Base-by-base conservation (phyloP, 805 yeast genomes). In the Novakomyces olei region DNA sequence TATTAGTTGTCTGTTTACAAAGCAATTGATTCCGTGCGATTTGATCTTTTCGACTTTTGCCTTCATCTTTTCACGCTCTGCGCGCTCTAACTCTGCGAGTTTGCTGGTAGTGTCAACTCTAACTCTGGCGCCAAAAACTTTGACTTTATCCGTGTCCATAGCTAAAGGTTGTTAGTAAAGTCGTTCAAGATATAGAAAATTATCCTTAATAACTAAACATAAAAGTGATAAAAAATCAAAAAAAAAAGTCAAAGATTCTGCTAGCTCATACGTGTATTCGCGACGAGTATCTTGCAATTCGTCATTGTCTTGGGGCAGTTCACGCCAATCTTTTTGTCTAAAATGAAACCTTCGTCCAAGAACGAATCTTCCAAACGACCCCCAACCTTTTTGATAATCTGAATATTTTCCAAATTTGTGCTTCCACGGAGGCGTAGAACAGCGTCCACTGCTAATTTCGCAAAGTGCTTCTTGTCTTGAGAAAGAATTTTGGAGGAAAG, bases 51-150 rank as follows among this genome's bases (percentile, higher is more conserved):
- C 81, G 41, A 88, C 80, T 55, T 88, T 88, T 35, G 52, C 59
- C 55, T 70, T 76, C 96, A 88, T 85, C 61, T 85, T 88, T 37
- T 69, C 75, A 56, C 74, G 76, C 60, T 88, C 98, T 19, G 94
- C 94, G 49, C 76, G 70, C 57, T 83, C 95, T 43, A 83, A 65
- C 45, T 81, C 92, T 4, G 95, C 95, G 46, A 88, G 65, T 53
- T 88, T 88, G 38, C 85, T 67, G 5, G 96, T 88, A 15, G 92
- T 72, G 53, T 85, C 95, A 30, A 88, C 96, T 55, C 81, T 79
- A 59, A 88, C 83, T 53, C 88, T 83, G 37, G 98, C 95, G 40
- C 98, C 98, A 55, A 88, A 88, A 36, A 88, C 72, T 56, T 88
- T 88, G 39, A 88, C 95, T 54, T 88, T 88, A 51, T 88, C 98